Conservation (phyloP, 345 rosid species). For the Salix exigua region DNA sequence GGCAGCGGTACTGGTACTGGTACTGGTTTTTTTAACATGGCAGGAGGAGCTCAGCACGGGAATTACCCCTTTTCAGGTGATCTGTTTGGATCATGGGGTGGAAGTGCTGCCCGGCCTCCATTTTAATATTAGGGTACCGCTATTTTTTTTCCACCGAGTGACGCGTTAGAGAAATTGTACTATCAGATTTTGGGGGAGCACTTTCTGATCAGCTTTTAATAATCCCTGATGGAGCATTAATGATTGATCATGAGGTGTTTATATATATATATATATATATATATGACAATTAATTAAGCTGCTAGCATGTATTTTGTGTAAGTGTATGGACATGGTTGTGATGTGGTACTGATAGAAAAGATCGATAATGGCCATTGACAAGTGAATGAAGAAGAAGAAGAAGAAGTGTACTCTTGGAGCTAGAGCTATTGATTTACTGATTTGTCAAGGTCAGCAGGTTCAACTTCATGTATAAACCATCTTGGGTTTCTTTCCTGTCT, state of each 20-base stretch:
- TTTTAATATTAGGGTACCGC: slow-evolving; percentile 21
- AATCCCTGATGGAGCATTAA: background rate
- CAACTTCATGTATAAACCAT: background rate
- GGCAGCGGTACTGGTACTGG: slow-evolving; percentile 30
- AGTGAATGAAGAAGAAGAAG: too few species aligned
- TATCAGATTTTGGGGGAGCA: background rate
- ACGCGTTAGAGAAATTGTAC: background rate
- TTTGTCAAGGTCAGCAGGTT: slow-evolving; percentile 3
- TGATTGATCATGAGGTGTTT: too few species aligned
- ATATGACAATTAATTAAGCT: background rate
- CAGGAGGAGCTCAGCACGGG: slow-evolving; percentile 40
- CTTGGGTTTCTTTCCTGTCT: background rate
- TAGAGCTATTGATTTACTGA: background rate
- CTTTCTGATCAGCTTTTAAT: background rate
- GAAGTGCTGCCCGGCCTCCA: slow-evolving; percentile 50
- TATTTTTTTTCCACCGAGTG: background rate
- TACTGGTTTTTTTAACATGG: slow-evolving; percentile 24
- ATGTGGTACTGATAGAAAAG: background rate
- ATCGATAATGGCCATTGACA: background rate
- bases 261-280: too few species aligned
- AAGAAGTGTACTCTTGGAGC: background rate
- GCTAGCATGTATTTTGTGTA: background rate
- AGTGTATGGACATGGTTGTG: background rate
- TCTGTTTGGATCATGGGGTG: slow-evolving; percentile 55
- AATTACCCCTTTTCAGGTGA: slow-evolving; percentile 54